A percentile compares a stretch with the other conserved stretches of the same genome.
These are phyloP conservation scores for Candida manassasensis DNA, from an alignment of 805 yeast species.

Conservation along the genomic window DNA sequence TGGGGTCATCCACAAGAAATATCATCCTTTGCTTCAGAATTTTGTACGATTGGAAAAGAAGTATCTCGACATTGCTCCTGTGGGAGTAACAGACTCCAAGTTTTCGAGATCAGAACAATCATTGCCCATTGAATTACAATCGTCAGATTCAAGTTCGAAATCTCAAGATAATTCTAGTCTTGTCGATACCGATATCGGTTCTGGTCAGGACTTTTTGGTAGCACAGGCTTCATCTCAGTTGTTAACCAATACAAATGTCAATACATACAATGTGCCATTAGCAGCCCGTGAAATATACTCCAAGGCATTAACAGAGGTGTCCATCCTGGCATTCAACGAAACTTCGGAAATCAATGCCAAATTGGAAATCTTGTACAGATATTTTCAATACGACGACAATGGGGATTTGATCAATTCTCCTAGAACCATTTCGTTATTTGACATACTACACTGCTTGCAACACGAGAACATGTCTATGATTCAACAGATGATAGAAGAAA, in stretches of 20 bases:
- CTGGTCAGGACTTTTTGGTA: constrained; percentile 21
- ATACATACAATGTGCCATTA: constrained; percentile 33
- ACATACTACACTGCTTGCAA: constrained; percentile 20
- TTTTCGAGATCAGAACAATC: constrained; percentile 21
- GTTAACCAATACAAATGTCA: constrained; percentile 28
- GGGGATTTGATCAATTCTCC: constrained; percentile 28
- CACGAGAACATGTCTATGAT: not conserved
- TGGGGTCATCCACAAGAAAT: constrained; percentile 34
- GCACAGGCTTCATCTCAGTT: constrained; percentile 33
- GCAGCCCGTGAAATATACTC: constrained; percentile 32
- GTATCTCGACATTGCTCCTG: constrained; percentile 29
- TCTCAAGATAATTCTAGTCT: not conserved
- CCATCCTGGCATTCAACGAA: constrained; percentile 36
- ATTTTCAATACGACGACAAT: constrained; percentile 36
- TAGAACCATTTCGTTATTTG: constrained; percentile 31
- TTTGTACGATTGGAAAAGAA: constrained; percentile 30
- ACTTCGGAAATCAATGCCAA: constrained; percentile 37
- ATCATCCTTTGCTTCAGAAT: constrained; percentile 15
- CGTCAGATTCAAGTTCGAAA: not conserved
- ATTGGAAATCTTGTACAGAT: constrained; percentile 43
- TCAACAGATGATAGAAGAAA: not conserved
- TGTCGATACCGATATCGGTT: constrained; percentile 4
- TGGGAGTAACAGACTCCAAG: constrained; percentile 31
- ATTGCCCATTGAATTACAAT: constrained; percentile 15
- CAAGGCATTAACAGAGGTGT: constrained; percentile 31